phyloP scores from a whole-genome alignment of 495 filamentous ascomycete genomes.

The Penicillium arizonense region DNA sequence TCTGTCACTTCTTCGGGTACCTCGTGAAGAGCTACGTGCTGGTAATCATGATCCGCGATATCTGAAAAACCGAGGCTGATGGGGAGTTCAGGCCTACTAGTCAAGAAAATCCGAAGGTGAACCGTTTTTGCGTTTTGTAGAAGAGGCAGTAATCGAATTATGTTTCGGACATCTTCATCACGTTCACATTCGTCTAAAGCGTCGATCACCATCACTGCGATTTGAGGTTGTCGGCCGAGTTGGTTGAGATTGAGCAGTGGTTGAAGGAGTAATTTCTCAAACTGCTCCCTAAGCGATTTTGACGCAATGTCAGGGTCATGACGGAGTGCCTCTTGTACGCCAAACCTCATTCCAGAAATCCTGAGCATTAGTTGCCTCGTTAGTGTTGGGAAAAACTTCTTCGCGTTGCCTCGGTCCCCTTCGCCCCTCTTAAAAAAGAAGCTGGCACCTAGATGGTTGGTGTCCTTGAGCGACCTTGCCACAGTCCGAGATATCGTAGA shows the following conservation, averaged over 20 bases:
- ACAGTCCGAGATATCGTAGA: conserved; percentile 40
- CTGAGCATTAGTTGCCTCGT: conserved; percentile 34
- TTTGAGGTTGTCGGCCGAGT: not conserved
- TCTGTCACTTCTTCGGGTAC: conserved; percentile 19
- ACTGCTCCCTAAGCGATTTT: conserved; percentile 46
- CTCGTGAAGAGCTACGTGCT: conserved; percentile 29
- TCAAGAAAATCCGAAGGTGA: conserved; percentile 32
- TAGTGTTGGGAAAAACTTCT: conserved; percentile 45
- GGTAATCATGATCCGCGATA: conserved; percentile 15
- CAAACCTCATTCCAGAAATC: conserved; percentile 22
- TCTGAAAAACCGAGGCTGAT: conserved; percentile 33
- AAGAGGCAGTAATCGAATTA: conserved; percentile 36
- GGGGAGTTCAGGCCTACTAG: conserved; percentile 45
- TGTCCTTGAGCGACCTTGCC: conserved; percentile 10
- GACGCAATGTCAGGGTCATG: conserved; percentile 29
- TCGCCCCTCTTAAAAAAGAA: conserved; percentile 56
- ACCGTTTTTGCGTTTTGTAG: conserved; percentile 12
- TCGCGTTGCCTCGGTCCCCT: conserved; percentile 38
- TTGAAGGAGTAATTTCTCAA: conserved; percentile 45
- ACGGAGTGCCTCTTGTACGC: conserved; percentile 37
- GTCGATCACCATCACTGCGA: conserved; percentile 45
- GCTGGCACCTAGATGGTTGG: conserved; percentile 28
- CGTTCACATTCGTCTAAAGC: conserved; percentile 53
- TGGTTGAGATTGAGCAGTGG: conserved; percentile 23
- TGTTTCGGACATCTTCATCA: conserved; percentile 33